Base-by-base conservation (phyloP, 495 filamentous ascomycete genomes). In the Zalerion maritima region DNA sequence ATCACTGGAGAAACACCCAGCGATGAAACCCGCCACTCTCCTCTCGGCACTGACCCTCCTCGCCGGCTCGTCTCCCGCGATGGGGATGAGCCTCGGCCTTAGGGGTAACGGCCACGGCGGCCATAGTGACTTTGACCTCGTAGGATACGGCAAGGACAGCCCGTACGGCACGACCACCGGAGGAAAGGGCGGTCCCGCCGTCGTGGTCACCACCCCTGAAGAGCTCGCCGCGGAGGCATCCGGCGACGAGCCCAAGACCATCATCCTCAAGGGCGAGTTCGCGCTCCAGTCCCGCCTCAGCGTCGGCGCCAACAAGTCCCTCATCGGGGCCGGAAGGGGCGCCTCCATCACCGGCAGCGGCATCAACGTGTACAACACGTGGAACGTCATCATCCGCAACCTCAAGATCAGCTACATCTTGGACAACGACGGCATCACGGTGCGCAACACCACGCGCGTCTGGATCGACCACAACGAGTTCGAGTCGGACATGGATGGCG, bases 381-480 rank as follows among this genome's bases (percentile, higher is more conserved):
- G 18, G 6, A 40, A 40, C 16, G 27, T 40, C 2, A 40, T 38
- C 5, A 24, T 35, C 6, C 26, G 32, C 10, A 32, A 42, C 12
- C 7, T 41, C n/a, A 33, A 41, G 18, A 33, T 42, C 14, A 28
- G 21, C 10, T 26, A 30, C 3, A 30, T 31, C 6, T 24, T 18
- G 13, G 19, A 21, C 6, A 27, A 35, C 16, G 36, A 42, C 19
- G 27, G 36, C 3, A 18, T 41, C 18, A 18, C 40, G 0, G 20
- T 42, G 12, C 55, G 61, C 21, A 41, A 52, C 14, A 46, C 56
- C 9, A 62, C 41, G 30, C 64, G 66, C 34, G 53, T 69, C 19
- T 69, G 64, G 62, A 46, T 67, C 31, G 64, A 67, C 43, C 64
- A 69, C 46, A 50, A 48, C 40, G 64, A 69, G 40, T 49, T 69